Percentiles rank a stretch among this genome's conserved stretches.
These are phyloP conservation scores for Apiospora pterosperma DNA, from an alignment of 2,329 filamentous ascomycete species.

Conservation along the genomic window DNA sequence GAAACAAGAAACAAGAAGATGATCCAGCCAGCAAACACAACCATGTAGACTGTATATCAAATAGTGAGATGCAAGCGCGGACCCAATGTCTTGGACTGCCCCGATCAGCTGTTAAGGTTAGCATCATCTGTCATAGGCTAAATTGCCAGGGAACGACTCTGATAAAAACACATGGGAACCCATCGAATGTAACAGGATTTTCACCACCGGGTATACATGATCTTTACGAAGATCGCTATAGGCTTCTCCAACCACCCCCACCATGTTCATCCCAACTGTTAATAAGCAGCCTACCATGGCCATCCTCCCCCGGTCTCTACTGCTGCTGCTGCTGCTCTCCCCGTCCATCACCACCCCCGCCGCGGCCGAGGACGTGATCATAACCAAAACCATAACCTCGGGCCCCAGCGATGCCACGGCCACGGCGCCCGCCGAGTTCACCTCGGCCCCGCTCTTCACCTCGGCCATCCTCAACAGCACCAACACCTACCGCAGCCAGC, in stretches of 20 bases:
- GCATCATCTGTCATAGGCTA: neutral
- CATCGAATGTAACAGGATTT: neutral
- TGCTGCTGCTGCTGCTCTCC: neutral
- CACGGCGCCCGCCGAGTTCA: slow-evolving; percentile 28
- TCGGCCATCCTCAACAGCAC: slow-evolving; percentile 61
- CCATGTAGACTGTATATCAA: neutral
- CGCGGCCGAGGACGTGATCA: slow-evolving; percentile 12
- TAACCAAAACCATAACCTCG: slow-evolving; percentile 16
- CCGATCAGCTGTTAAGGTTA: neutral
- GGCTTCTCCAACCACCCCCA: neutral
- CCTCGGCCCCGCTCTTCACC: slow-evolving; percentile 35
- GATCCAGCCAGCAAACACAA: neutral
- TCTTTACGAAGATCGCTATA: neutral
- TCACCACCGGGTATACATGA: neutral
- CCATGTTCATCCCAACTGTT: neutral
- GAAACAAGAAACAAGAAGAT: neutral
- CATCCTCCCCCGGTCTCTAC: neutral
- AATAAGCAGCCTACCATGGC: neutral
- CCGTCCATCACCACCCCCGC: slow-evolving; percentile 17
- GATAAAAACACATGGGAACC: neutral
- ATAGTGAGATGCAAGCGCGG: neutral
- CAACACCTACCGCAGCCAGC: slow-evolving; percentile 61
- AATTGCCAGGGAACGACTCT: neutral
- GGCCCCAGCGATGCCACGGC: slow-evolving; percentile 16
- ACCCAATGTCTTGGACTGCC: neutral